phyloP scores from a whole-genome alignment of 768 basidiomycete species.

The Mycena venus region DNA sequence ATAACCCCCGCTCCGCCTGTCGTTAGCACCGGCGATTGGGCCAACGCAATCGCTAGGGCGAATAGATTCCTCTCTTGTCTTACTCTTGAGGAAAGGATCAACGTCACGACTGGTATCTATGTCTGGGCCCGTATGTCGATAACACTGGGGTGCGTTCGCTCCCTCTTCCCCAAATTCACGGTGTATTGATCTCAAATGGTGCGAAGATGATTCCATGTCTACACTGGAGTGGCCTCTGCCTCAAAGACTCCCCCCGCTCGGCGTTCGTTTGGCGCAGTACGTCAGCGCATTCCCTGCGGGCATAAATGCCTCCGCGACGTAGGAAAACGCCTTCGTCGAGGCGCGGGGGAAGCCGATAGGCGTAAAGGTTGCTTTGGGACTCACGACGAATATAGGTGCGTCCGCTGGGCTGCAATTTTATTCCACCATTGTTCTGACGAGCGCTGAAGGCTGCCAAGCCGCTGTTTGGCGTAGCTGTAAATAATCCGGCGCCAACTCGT shows the following conservation, averaged over 20 bases:
- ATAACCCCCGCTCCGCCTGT: neutral
- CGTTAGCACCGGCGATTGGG: constrained; percentile 3
- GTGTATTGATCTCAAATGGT: neutral
- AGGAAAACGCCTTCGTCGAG: no score
- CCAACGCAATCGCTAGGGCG: neutral
- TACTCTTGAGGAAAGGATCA: no score
- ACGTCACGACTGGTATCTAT: no score
- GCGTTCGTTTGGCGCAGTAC: neutral
- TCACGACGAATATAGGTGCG: neutral
- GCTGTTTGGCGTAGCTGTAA: neutral
- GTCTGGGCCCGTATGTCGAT: neutral
- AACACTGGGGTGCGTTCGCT: neutral
- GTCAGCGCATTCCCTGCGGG: neutral
- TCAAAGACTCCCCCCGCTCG: no score
- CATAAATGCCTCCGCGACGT: neutral
- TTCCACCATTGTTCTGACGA: neutral
- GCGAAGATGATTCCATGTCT: neutral
- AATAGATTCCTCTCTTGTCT: neutral
- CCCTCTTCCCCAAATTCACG: neutral
- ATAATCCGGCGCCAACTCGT: neutral
- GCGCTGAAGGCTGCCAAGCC: neutral
- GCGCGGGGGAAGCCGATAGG: neutral
- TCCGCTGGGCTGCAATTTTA: neutral
- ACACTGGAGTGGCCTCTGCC: neutral
- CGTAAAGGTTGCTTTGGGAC: neutral